These are phyloP conservation scores for Artemisia annua DNA, from an alignment of 129 eudicot genomes.

Conservation along the genomic window DNA sequence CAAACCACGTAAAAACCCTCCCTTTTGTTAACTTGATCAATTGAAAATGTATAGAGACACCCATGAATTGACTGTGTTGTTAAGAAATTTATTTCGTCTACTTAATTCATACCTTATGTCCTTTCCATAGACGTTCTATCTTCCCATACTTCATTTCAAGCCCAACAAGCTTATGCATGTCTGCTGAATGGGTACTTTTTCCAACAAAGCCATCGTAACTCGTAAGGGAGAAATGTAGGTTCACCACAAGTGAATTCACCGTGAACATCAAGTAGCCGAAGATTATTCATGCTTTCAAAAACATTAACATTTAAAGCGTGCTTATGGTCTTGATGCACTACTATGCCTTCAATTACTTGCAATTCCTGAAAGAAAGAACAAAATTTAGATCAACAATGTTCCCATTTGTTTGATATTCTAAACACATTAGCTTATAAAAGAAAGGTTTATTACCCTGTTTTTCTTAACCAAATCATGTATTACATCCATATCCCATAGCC, in stretches of 20 bases:
- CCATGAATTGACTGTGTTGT: not conserved
- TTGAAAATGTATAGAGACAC: not conserved
- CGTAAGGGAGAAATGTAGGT: not conserved
- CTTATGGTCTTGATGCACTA: no score
- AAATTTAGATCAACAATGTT: no score
- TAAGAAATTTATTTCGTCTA: not conserved
- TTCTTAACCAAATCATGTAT: no score
- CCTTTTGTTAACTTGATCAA: no score
- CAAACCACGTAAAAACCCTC: no score
- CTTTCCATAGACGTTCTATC: not conserved
- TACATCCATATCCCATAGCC: no score
- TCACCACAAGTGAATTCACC: not conserved
- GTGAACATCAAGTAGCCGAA: not conserved
- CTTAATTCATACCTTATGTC: not conserved
- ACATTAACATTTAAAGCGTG: not conserved
- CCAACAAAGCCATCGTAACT: conserved; percentile 3
- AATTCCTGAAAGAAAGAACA: no score
- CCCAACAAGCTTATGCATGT: not conserved
- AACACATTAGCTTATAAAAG: no score
- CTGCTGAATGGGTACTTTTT: not conserved
- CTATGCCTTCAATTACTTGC: no score
- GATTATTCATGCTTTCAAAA: not conserved
- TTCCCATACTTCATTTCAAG: not conserved
- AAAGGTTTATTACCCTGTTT: no score
- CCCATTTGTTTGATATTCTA: no score